Conservation (phyloP, 257 asterid species). For the Salvia rosmarinus region DNA sequence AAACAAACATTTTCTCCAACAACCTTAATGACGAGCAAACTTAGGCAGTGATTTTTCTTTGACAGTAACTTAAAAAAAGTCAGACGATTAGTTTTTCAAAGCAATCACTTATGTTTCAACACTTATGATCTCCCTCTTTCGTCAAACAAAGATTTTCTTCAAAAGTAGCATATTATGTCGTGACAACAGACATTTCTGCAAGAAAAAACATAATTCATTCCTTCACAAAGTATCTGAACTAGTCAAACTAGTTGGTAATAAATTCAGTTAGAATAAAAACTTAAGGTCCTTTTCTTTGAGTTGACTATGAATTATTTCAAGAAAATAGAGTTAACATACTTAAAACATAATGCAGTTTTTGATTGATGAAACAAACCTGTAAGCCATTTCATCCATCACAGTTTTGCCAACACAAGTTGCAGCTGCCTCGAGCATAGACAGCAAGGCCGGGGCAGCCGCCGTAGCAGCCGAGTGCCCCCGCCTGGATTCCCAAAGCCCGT, state of each 20-base stretch:
- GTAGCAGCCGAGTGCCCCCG: too few species aligned
- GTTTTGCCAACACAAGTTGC: slow-evolving; percentile 86
- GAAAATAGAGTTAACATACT: background rate
- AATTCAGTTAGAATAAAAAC: slow-evolving; percentile 1
- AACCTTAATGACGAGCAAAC: background rate
- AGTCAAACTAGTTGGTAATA: slow-evolving; percentile 29
- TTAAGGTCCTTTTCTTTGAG: background rate
- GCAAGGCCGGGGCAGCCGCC: slow-evolving; percentile 64
- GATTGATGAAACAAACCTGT: slow-evolving; percentile 57
- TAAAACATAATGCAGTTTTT: background rate
- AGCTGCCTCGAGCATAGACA: slow-evolving; percentile 69
- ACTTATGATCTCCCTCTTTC: slow-evolving; percentile 13
- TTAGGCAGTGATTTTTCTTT: background rate
- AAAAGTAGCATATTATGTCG: slow-evolving; percentile 9
- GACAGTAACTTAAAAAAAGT: slow-evolving; percentile 10
- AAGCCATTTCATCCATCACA: slow-evolving; percentile 98
- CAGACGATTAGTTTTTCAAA: background rate
- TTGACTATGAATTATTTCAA: background rate
- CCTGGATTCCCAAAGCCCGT: too few species aligned
- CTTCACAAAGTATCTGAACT: slow-evolving; percentile 21
- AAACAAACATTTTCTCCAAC: background rate
- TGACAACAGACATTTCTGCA: background rate
- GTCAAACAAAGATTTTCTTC: background rate
- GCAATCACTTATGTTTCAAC: background rate
- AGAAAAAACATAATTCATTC: slow-evolving; percentile 13